A percentile compares a stretch with the other conserved stretches of the same genome.
Evolutionary conservation across 2,329 filamentous ascomycete species (phyloP).

Genomic region (Coniochaeta sp.): DNA sequence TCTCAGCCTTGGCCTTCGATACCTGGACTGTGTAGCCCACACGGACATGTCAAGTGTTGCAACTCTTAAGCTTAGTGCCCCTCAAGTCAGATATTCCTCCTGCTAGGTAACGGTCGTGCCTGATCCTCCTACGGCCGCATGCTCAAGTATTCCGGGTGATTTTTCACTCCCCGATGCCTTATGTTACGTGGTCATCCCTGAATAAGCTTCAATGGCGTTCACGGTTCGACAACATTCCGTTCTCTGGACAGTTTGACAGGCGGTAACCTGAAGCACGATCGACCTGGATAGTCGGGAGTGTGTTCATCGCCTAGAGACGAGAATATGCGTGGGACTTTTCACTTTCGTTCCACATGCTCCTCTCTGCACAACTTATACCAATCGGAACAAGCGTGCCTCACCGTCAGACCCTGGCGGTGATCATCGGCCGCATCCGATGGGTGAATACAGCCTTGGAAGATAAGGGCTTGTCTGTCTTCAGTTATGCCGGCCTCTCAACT

Average conservation of each 20-base stretch:
- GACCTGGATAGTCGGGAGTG: background rate
- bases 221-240: background rate
- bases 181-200: background rate
- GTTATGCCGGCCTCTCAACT: background rate
- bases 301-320: background rate
- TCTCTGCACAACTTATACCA: background rate
- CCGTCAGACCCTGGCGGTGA: background rate
- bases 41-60: background rate
- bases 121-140: background rate
- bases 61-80: background rate
- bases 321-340: background rate
- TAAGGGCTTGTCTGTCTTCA: background rate
- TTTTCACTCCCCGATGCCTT: background rate
- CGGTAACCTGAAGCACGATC: background rate
- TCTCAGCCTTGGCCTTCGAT: background rate
- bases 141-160: background rate
- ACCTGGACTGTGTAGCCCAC: background rate
- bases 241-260: background rate
- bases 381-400: background rate
- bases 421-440: background rate
- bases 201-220: background rate
- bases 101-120: background rate
- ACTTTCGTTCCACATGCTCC: background rate
- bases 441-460: background rate
- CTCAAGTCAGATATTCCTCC: background rate